Percentiles rank a stretch among this genome's conserved stretches.
phyloP scores from a whole-genome alignment of 345 rosid species.

The Raphanus raphanistrum region DNA sequence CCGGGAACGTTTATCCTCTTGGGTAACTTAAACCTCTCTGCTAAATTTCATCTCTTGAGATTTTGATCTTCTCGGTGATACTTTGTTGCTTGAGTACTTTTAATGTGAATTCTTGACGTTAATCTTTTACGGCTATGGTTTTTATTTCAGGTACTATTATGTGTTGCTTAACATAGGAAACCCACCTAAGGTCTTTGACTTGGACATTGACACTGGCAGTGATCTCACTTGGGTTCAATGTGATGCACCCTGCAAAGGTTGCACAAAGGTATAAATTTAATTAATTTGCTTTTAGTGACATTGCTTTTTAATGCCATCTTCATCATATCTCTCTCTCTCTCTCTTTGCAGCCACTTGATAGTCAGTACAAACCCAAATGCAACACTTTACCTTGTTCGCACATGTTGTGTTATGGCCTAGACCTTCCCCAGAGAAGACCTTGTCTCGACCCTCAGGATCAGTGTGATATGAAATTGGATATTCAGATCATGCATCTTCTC shows the following conservation, averaged over 20 bases:
- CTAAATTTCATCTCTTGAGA: conserved; percentile 15
- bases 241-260: conserved; percentile 72
- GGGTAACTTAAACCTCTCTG: too few species aligned
- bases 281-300: not conserved
- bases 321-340: not conserved
- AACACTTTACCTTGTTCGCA: conserved; percentile 55
- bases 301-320: not conserved
- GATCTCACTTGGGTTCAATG: conserved; percentile 89
- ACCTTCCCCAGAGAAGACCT: conserved; percentile 31
- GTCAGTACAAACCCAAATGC: conserved; percentile 50
- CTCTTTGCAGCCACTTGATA: conserved; percentile 44
- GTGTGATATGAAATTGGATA: conserved; percentile 78
- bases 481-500: conserved; percentile 71
- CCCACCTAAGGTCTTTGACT: conserved; percentile 75
- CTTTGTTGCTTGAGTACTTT: not conserved
- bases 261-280: conserved; percentile 57
- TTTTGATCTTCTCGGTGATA: not conserved
- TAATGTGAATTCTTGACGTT: not conserved
- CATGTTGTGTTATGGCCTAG: conserved; percentile 51
- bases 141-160: conserved; percentile 61
- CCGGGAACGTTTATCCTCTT: too few species aligned
- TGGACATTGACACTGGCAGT: conserved; percentile 93
- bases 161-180: conserved; percentile 60
- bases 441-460: conserved; percentile 61
- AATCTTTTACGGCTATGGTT: not conserved